Conservation (phyloP, 176 grass and related monocot genomes). For the Rhipidocladum racemiflorum region DNA sequence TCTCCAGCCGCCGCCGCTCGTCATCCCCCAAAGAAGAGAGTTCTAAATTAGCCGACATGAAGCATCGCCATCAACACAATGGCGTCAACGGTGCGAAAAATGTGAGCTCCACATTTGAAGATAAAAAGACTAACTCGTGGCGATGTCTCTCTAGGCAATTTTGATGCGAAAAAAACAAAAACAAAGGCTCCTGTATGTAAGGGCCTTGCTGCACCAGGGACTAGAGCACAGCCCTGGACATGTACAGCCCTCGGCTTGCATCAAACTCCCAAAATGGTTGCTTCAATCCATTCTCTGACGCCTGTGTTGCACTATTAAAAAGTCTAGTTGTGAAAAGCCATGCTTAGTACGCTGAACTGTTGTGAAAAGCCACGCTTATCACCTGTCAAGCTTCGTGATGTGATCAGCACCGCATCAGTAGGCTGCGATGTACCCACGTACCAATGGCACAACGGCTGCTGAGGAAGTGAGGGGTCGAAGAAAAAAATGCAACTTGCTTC, state of each 20-base stretch:
- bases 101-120: background rate
- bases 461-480: background rate
- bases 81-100: background rate
- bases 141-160: constrained; percentile 17
- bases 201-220: background rate
- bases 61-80: background rate
- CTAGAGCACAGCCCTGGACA: background rate
- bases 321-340: background rate
- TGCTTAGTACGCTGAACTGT: background rate
- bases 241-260: constrained; percentile 5
- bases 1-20: background rate
- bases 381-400: background rate
- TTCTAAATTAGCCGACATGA: background rate
- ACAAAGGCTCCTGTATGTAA: background rate
- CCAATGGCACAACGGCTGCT: no score
- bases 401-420: background rate
- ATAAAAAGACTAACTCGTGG: background rate
- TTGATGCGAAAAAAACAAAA: background rate
- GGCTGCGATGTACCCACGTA: background rate
- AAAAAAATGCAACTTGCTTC: constrained; percentile 15
- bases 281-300: background rate
- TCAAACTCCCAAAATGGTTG: background rate
- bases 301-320: background rate
- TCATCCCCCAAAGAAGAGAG: background rate
- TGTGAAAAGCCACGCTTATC: background rate